These are phyloP conservation scores for Hypoxylon cercidicola DNA, from an alignment of 495 filamentous ascomycete genomes.

Conservation along the genomic window DNA sequence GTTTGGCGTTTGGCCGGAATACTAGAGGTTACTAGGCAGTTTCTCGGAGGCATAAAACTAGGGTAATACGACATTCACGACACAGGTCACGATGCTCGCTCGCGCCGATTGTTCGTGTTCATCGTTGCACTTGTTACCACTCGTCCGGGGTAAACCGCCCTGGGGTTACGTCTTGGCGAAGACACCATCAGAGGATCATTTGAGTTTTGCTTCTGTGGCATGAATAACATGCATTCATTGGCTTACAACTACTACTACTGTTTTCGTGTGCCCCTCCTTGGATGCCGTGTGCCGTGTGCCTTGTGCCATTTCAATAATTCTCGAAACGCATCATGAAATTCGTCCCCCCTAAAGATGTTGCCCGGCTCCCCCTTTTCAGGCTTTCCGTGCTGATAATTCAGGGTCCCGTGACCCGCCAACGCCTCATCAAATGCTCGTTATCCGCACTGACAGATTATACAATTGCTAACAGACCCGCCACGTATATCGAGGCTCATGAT, in stretches of 20 bases:
- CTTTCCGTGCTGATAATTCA: conserved; percentile 4
- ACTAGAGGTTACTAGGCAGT: conserved; percentile 22
- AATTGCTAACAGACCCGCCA: conserved; percentile 11
- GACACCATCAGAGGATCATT: conserved; percentile 24
- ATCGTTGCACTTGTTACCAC: conserved; percentile 23
- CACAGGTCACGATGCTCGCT: conserved; percentile 10
- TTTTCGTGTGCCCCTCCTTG: conserved; percentile 15
- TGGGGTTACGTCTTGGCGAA: conserved; percentile 21
- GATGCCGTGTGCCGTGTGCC: conserved; percentile 5
- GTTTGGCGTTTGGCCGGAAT: conserved; percentile 42
- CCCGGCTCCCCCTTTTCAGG: conserved; percentile 23
- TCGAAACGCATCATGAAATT: conserved; percentile 25
- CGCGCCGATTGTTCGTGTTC: conserved; percentile 5
- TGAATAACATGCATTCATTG: conserved; percentile 42
- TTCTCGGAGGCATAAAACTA: conserved; percentile 30
- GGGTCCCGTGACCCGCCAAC: conserved; percentile 31
- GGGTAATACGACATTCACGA: conserved; percentile 39
- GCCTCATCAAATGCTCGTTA: conserved; percentile 26
- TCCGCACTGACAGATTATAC: conserved; percentile 30
- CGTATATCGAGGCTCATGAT: background rate
- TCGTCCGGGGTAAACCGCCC: conserved; percentile 5
- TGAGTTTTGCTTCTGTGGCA: conserved; percentile 28
- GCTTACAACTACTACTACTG: conserved; percentile 27
- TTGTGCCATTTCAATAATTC: conserved; percentile 29
- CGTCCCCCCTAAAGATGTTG: conserved; percentile 28